These are phyloP conservation scores for Silene latifolia DNA, from an alignment of 148 eudicot species.

Conservation along the genomic window DNA sequence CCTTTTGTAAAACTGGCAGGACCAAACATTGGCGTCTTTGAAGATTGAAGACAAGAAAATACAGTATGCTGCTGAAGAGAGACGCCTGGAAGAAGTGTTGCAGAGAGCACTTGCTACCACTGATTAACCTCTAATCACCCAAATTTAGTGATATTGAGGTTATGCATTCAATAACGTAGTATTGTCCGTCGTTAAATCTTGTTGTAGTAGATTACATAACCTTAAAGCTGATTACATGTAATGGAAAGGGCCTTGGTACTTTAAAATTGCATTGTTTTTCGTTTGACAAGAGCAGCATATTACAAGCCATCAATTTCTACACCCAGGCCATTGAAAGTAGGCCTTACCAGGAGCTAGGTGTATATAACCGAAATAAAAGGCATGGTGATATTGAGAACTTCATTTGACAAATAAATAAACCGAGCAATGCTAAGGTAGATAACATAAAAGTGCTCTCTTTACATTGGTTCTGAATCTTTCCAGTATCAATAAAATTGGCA, in stretches of 20 bases:
- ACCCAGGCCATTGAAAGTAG: too few species aligned
- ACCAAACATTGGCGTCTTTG: slow-evolving; percentile 84
- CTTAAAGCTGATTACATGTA: too few species aligned
- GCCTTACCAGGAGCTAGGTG: too few species aligned
- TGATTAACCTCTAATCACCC: slow-evolving; percentile 16
- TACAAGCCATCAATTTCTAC: too few species aligned
- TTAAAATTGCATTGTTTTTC: too few species aligned
- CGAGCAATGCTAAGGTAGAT: too few species aligned
- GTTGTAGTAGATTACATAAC: neutral
- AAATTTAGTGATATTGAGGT: neutral
- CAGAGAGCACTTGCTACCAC: slow-evolving; percentile 74
- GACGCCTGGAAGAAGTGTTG: slow-evolving; percentile 88
- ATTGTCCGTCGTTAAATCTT: neutral
- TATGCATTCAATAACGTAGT: neutral
- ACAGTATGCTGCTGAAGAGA: slow-evolving; percentile 91
- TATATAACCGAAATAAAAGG: too few species aligned
- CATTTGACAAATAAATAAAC: too few species aligned
- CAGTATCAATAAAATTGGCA: neutral
- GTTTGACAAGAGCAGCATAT: too few species aligned
- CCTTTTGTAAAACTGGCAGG: slow-evolving; percentile 38
- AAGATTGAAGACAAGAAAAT: slow-evolving; percentile 88
- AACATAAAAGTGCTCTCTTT: neutral
- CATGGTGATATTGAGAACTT: too few species aligned
- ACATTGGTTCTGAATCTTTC: neutral
- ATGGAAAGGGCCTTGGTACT: too few species aligned